A percentile compares a stretch with the other conserved stretches of the same genome.
These are phyloP conservation scores for Candida koratica DNA, from an alignment of 805 yeast species.

Conservation along the genomic window DNA sequence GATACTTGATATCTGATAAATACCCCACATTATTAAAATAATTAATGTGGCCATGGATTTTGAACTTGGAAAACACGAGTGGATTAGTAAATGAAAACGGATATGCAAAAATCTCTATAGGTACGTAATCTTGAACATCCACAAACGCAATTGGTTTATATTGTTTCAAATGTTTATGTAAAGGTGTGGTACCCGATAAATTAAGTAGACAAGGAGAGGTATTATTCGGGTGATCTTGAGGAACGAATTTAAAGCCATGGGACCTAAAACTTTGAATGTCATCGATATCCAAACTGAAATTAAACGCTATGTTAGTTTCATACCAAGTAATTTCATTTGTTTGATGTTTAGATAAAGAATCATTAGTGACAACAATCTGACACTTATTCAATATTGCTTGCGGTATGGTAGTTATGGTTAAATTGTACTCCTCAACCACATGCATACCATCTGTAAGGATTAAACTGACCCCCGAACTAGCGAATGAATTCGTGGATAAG, in stretches of 20 bases:
- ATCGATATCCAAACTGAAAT: background rate
- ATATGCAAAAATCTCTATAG: slow-evolving; percentile 17
- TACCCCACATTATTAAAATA: slow-evolving; percentile 20
- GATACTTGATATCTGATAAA: slow-evolving; percentile 37
- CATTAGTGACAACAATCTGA: slow-evolving; percentile 12
- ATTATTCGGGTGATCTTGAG: slow-evolving; percentile 14
- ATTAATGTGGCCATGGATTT: slow-evolving; percentile 23
- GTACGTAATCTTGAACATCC: background rate
- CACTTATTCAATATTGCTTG: slow-evolving; percentile 6
- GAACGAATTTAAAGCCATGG: slow-evolving; percentile 22
- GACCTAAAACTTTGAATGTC: slow-evolving; percentile 18
- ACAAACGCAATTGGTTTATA: slow-evolving; percentile 8
- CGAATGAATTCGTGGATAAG: slow-evolving; percentile 16
- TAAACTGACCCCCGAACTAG: slow-evolving; percentile 22
- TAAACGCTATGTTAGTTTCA: slow-evolving; percentile 10
- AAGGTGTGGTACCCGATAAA: background rate
- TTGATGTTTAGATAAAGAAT: slow-evolving; percentile 7
- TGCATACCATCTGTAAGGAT: slow-evolving; percentile 6
- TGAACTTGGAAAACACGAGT: slow-evolving; percentile 24
- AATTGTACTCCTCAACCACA: slow-evolving; percentile 13
- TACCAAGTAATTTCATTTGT: slow-evolving; percentile 16
- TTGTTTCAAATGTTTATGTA: background rate
- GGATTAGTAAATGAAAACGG: slow-evolving; percentile 34
- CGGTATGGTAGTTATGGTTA: slow-evolving; percentile 18
- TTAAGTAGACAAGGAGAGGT: slow-evolving; percentile 4